A percentile compares a stretch with the other conserved stretches of the same genome.
Evolutionary conservation across 176 grass and related monocot species (phyloP).

Genomic region (Oryza nivara): DNA sequence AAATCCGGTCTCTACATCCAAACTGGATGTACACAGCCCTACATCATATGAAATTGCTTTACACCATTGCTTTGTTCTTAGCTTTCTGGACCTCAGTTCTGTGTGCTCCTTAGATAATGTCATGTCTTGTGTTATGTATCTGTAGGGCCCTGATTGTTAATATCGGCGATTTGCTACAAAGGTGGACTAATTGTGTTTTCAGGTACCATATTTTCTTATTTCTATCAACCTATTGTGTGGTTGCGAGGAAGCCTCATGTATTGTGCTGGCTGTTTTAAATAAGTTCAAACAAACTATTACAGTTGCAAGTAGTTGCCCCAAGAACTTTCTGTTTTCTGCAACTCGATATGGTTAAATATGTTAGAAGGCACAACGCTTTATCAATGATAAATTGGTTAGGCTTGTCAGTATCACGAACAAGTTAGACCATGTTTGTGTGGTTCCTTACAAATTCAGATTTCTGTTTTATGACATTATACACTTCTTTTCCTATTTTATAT

Average conservation of each 20-base stretch:
- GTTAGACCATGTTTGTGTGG: neutral
- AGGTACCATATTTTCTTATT: constrained; percentile 43
- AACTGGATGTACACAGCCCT: too few species aligned
- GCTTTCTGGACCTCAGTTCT: neutral
- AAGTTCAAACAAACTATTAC: neutral
- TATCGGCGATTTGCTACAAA: constrained; percentile 80
- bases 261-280: neutral
- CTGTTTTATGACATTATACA: neutral
- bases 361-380: neutral
- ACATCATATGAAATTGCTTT: too few species aligned
- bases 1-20: too few species aligned
- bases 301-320: neutral
- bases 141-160: constrained; percentile 71
- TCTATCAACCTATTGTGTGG: neutral
- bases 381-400: neutral
- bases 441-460: neutral
- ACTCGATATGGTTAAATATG: neutral
- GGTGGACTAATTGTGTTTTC: constrained; percentile 80
- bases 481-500: neutral
- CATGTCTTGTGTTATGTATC: neutral
- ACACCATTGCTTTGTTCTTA: neutral
- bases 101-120: neutral
- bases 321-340: neutral
- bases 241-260: neutral
- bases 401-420: neutral